Percentiles rank a stretch among this genome's conserved stretches.
Conservation (phyloP, 805 yeast genomes). For the Ogataea zsoltii region DNA sequence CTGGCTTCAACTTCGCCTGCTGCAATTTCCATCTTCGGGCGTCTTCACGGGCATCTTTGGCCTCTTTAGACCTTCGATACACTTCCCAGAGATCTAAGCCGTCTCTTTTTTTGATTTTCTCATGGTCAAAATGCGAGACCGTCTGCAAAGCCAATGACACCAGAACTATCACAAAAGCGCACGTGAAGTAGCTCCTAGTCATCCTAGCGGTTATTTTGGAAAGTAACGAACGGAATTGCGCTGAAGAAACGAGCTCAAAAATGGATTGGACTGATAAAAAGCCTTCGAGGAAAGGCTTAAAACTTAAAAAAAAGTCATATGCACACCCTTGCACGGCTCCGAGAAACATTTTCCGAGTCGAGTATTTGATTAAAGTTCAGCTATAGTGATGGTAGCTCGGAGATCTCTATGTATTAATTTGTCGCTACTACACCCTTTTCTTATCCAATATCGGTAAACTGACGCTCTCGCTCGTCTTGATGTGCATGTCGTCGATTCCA, state of each 20-base stretch:
- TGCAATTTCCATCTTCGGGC: constrained; percentile 12
- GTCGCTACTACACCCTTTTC: background rate
- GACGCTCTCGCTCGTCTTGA: constrained; percentile 67
- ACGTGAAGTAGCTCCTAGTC: background rate
- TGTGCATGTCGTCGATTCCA: constrained; percentile 51
- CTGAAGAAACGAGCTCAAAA: too few species aligned
- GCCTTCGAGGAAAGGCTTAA: background rate
- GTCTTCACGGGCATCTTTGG: constrained; percentile 12
- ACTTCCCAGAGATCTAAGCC: constrained; percentile 12
- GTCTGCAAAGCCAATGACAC: background rate
- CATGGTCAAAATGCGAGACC: background rate
- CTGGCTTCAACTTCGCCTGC: constrained; percentile 34
- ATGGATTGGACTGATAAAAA: too few species aligned
- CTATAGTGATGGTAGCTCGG: too few species aligned
- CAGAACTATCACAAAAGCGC: background rate
- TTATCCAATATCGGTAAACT: constrained; percentile 53
- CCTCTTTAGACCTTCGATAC: constrained; percentile 15
- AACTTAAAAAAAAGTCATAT: too few species aligned
- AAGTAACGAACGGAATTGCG: too few species aligned
- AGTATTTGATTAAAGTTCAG: too few species aligned
- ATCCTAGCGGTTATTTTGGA: background rate
- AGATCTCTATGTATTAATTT: background rate
- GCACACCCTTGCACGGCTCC: too few species aligned
- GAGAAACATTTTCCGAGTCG: too few species aligned
- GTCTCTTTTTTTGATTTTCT: background rate